Evolutionary conservation across 1,139 yeast genomes (phyloP), one percentile per base, ranked within the genome.

Genomic region (Debaryomyces subglobosus): DNA sequence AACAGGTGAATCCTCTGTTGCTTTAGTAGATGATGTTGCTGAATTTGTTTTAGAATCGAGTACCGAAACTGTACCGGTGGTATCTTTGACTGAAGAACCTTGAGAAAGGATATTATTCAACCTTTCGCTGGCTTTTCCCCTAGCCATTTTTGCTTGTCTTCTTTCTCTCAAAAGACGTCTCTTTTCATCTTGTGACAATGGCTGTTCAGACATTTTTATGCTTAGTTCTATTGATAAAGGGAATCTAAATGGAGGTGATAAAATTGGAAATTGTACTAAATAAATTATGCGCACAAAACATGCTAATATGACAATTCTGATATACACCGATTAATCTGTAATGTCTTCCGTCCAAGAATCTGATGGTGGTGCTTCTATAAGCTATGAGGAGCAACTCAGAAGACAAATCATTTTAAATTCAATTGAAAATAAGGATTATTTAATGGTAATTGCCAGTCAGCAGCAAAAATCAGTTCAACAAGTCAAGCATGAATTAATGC

Each of bases 81-180:
- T 47, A 21, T 21, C 38, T 43, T 74, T 68, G 18, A 73, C 74
- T 5, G 78, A 72, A 2, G 76, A 67, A 2, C 79, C 79, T 55
- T 68, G 77, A 40, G 64, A 58, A 50, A 75, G 64, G 27, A 76
- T 76, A 39, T 53, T 78, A 53, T 79, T 81, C 58, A 86, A 66
- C 50, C 94, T 71, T 15, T 74, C 73, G 3, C 80, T 62, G 20
- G 84, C 86, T 43, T 77, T 77, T 3, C 87, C 86, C 51, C 79
- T 72, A 46, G 77, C 72, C 74, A 86, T 78, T 63, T 85, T 86
- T 55, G 88, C 86, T 45, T 83, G 86, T 56, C 92, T 75, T 61
- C 90, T 77, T 60, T 86, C 91, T 52, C 91, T 76, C 35, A 86
- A 67, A 25, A 84, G 58, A 49, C 74, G 71, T 57, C 85, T 79